Conservation (phyloP, 768 basidiomycete species). For the Pleurotus salmoneostramineus region DNA sequence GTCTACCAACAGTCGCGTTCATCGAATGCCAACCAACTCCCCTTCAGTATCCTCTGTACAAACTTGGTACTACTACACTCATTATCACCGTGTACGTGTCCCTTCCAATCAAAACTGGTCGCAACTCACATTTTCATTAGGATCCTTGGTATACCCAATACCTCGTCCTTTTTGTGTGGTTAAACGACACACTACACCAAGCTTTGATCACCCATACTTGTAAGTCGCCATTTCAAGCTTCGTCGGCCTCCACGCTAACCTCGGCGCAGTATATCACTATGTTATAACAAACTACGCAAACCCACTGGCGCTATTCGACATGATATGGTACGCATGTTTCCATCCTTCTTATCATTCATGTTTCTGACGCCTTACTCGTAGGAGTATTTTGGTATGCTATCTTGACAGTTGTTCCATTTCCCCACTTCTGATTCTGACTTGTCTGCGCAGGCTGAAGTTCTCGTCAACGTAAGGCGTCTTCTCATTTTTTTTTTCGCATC, state of each 20-base stretch:
- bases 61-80: conserved; percentile 49
- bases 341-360: background rate
- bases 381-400: background rate
- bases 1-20: too few species aligned
- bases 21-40: background rate
- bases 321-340: conserved; percentile 30
- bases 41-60: conserved; percentile 50
- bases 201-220: conserved; percentile 48
- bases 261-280: conserved; percentile 41
- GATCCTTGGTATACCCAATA: conserved; percentile 50
- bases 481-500: background rate
- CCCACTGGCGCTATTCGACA: conserved; percentile 17
- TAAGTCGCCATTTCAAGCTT: conserved; percentile 15
- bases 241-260: background rate
- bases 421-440: background rate
- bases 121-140: conserved; percentile 14
- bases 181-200: conserved; percentile 52
- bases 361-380: background rate
- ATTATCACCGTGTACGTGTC: conserved; percentile 33
- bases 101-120: background rate
- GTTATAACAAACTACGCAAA: conserved; percentile 37
- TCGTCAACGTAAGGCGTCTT: conserved; percentile 44
- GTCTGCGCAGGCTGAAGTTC: conserved; percentile 44
- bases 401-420: background rate
- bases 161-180: conserved; percentile 41